phyloP scores from a whole-genome alignment of 306 rosid genomes.

The Senna tora region DNA sequence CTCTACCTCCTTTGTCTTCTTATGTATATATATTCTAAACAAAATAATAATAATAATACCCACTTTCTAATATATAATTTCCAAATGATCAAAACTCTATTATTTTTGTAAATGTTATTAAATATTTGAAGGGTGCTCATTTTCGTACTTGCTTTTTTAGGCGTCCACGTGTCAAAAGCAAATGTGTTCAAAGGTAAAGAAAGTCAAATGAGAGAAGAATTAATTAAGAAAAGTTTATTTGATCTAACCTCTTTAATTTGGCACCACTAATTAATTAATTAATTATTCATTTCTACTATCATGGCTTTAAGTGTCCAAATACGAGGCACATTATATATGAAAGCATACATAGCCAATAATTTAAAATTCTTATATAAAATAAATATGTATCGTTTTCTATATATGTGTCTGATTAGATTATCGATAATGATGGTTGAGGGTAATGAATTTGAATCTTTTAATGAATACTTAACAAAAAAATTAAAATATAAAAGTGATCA shows the following conservation, averaged over 20 bases:
- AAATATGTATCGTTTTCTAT: no score
- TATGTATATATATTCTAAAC: conserved; percentile 17
- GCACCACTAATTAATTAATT: not conserved
- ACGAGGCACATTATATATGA: no score
- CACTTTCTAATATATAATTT: conserved; percentile 45
- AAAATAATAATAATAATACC: conserved; percentile 48
- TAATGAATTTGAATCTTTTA: no score
- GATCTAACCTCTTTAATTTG: conserved; percentile 12
- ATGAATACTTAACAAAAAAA: no score
- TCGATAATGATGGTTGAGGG: no score
- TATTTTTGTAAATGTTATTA: conserved; percentile 1
- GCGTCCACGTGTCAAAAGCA: conserved; percentile 43
- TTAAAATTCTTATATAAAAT: no score
- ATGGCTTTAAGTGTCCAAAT: no score
- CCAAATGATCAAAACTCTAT: conserved; percentile 13
- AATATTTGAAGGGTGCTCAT: conserved; percentile 37
- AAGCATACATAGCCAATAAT: no score
- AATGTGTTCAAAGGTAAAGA: conserved; percentile 35
- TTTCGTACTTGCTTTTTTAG: conserved; percentile 40
- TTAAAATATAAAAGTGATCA: no score
- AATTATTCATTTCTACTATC: no score
- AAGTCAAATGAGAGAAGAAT: conserved; percentile 49
- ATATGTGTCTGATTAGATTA: no score
- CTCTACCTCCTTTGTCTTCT: conserved; percentile 44
- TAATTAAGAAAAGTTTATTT: not conserved